Conservation (phyloP, 2,329 filamentous ascomycete genomes). For the Talaromyces sp. region DNA sequence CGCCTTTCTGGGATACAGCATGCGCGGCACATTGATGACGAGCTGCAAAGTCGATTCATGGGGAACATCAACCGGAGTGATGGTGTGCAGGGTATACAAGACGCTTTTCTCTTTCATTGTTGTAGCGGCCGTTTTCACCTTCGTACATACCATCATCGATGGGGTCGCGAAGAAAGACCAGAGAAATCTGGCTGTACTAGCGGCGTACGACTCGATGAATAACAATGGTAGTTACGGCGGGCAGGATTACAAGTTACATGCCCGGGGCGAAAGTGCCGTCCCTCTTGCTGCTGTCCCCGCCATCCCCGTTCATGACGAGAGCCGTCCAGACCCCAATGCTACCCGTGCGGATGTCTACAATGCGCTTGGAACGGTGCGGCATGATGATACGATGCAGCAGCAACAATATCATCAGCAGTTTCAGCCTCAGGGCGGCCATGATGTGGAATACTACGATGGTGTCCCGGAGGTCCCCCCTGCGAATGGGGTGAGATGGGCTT, state of each 20-base stretch:
- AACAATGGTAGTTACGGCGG: constrained; percentile 4
- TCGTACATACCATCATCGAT: constrained; percentile 50
- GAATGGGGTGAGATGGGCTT: constrained; percentile 19
- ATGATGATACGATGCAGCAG: constrained; percentile 8
- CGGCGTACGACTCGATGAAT: constrained; percentile 41
- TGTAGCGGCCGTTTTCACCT: constrained; percentile 45
- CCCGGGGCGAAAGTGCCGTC: constrained; percentile 22
- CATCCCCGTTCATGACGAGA: background rate
- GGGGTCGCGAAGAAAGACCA: constrained; percentile 46
- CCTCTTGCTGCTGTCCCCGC: constrained; percentile 5
- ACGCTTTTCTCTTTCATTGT: constrained; percentile 56
- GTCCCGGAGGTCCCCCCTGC: constrained; percentile 23
- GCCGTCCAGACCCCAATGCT: background rate
- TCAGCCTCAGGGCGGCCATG: background rate
- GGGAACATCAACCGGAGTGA: constrained; percentile 53
- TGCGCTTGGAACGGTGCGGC: constrained; percentile 19
- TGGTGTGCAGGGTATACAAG: constrained; percentile 58
- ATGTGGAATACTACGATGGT: constrained; percentile 27
- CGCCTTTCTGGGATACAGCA: constrained; percentile 53
- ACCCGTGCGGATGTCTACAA: constrained; percentile 15
- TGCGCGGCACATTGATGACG: constrained; percentile 51
- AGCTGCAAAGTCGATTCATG: constrained; percentile 51
- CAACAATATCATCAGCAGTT: constrained; percentile 17
- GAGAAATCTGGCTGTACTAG: constrained; percentile 47
- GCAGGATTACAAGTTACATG: constrained; percentile 36